Base-by-base conservation (phyloP, 1,284 basidiomycete species). In the Papiliotrema laurentii region DNA sequence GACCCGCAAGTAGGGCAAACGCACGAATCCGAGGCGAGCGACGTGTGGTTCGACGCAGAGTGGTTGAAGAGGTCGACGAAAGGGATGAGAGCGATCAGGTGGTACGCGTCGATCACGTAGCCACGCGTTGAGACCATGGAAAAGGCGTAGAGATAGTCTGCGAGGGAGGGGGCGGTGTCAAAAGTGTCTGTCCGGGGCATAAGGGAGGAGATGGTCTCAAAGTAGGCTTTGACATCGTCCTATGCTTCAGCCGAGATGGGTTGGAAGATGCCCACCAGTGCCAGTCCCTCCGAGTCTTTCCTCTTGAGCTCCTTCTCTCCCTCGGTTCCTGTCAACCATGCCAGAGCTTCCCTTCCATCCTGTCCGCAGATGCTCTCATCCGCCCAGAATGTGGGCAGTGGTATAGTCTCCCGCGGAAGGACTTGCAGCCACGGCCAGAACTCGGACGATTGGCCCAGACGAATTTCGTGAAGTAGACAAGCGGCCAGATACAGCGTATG, bases 31-130 rank as follows among this genome's bases (percentile, higher is more conserved):
- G 81, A 85, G 82, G 89, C 60, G 34, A 55, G 55, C 2, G 54
- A 52, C 10, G 59, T 62, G 34, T 62, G 55, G 2, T 48, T 28
- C 9, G 9, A 30, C 34, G 47, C 45, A 18, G 55, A 56, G 43
- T 94, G 91, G 70, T 94, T 92, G 76, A 93, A 92, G 82, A 83
- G 80, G 71, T 94, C 91, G 28, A 89, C 89, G 53, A 92, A 80
- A 2, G 91, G 89, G 16, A 92, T 87, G 81, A 96, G 86, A 1
- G 86, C 81, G 11, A 92, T 76, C 1, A 83, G 83, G 69, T 92
- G 89, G 68, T 83, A 92, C 4, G 82, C 79, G 68, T 94, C 91
- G 45, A 92, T 82, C 47, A 88, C 75, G 72, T 94, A 96, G 0
- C 89, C 86, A 33, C 91, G 80, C 2, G 89, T 89, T 6, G 84